Evolutionary conservation across 345 rosid genomes (phyloP).

Genomic region (Citrus maxima): DNA sequence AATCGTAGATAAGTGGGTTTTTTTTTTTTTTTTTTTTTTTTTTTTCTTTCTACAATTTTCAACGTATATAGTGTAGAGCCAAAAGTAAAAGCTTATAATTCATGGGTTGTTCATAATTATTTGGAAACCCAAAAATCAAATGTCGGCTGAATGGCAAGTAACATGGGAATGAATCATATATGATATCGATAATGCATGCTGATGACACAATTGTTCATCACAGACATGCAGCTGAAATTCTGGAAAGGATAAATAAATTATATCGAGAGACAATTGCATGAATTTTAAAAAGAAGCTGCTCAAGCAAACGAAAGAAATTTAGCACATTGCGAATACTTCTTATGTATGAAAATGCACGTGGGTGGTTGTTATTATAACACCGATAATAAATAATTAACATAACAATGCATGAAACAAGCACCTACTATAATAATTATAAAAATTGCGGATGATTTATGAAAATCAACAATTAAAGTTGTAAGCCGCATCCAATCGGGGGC

Average conservation of each 20-base stretch:
- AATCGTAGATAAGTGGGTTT: background rate
- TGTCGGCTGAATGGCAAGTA: background rate
- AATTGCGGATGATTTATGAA: background rate
- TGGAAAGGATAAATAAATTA: background rate
- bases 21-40: no score
- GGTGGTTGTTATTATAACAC: background rate
- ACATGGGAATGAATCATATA: no score
- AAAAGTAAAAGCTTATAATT: background rate
- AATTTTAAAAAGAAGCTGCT: no score
- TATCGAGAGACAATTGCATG: no score
- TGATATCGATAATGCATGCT: background rate
- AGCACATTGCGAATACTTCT: background rate
- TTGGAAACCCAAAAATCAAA: background rate
- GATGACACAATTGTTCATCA: background rate
- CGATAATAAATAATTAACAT: no score
- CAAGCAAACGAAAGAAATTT: no score
- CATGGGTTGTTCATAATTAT: no score
- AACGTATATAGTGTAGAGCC: no score
- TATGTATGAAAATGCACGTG: background rate
- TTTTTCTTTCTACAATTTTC: background rate
- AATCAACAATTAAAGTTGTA: no score
- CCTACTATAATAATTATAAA: no score
- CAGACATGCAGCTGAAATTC: background rate
- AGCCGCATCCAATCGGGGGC: no score
- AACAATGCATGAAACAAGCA: no score